These are phyloP conservation scores for Pythium insidiosum DNA, from an alignment of 352 stramenopile genomes.

Conservation along the genomic window DNA sequence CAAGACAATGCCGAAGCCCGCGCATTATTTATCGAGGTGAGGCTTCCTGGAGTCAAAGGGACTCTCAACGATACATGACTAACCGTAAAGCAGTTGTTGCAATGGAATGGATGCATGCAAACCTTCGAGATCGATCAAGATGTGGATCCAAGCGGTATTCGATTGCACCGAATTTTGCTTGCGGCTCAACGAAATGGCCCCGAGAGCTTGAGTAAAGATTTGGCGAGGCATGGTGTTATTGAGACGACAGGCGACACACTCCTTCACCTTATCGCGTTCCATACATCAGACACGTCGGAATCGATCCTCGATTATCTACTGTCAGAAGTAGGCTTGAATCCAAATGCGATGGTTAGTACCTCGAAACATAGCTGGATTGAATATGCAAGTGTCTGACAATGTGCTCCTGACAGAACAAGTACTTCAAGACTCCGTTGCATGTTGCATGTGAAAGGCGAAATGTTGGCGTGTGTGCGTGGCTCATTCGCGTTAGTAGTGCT, in stretches of 20 bases:
- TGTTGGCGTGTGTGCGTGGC: constrained; percentile 20
- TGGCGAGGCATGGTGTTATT: constrained; percentile 30
- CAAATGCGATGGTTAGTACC: constrained; percentile 29
- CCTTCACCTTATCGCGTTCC: constrained; percentile 30
- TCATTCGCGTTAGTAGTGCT: constrained; percentile 29
- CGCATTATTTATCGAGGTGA: no score
- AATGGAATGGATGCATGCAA: no score
- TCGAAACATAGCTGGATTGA: neutral
- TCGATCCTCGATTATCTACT: constrained; percentile 35
- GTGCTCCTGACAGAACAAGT: constrained; percentile 28
- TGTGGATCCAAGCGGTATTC: no score
- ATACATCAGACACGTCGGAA: no score
- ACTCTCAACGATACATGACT: no score
- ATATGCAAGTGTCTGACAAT: neutral
- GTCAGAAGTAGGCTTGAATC: constrained; percentile 21
- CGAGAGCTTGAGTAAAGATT: constrained; percentile 28
- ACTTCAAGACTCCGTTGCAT: constrained; percentile 38
- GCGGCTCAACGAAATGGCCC: no score
- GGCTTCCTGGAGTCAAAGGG: no score
- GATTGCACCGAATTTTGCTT: no score
- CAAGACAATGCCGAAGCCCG: no score
- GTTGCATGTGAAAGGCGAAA: constrained; percentile 31
- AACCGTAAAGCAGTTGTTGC: no score
- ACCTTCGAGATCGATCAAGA: no score
- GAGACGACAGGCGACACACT: constrained; percentile 38